Conservation (phyloP, 192 early-diverging fungal genomes). For the Rhizophlyctis rosea region DNA sequence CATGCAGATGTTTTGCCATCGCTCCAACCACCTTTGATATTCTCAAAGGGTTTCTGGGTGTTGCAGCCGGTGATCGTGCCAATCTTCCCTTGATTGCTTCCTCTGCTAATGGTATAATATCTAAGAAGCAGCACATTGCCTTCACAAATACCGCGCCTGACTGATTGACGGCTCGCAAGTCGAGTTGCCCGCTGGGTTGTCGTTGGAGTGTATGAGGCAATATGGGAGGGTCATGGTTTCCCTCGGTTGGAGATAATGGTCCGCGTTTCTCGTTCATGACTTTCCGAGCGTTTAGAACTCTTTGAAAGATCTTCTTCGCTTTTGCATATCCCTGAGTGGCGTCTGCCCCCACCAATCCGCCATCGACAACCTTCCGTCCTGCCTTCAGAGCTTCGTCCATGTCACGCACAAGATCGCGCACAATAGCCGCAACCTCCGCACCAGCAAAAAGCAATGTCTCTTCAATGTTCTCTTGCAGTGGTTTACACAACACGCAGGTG, state of each 20-base stretch:
- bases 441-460: not conserved
- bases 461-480: not conserved
- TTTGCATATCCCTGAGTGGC: not conserved
- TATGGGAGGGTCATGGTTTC: not conserved
- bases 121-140: not conserved
- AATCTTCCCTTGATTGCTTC: too few relatives aligned
- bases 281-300: not conserved
- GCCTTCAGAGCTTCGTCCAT: not conserved
- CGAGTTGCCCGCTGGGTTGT: not conserved
- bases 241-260: not conserved
- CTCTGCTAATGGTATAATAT: not conserved
- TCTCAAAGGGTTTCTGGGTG: too few relatives aligned
- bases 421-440: not conserved
- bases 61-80: too few relatives aligned
- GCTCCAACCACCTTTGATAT: too few relatives aligned
- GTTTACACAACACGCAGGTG: not conserved
- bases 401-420: not conserved
- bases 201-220: too few relatives aligned
- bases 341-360: not conserved
- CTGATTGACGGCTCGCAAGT: not conserved
- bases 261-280: not conserved
- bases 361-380: not conserved
- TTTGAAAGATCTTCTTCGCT: not conserved
- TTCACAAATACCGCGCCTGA: not conserved
- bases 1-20: too few relatives aligned